Conservation (phyloP, 2,329 filamentous ascomycete species). For the Xylaria sp. region DNA sequence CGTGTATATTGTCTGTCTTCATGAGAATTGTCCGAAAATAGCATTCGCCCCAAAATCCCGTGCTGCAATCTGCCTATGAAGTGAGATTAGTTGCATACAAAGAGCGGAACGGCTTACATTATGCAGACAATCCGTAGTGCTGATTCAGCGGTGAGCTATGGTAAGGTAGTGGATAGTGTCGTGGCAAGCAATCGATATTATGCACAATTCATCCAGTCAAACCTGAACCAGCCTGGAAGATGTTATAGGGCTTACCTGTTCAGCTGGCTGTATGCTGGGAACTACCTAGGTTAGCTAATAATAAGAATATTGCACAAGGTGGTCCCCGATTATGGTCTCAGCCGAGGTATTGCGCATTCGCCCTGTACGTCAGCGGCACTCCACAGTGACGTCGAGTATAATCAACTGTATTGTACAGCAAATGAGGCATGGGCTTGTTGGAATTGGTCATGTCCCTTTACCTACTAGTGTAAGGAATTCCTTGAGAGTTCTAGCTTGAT, state of each 20-base stretch:
- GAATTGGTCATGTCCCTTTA: not conserved
- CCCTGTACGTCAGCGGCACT: slow-evolving; percentile 24
- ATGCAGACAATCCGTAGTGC: slow-evolving; percentile 26
- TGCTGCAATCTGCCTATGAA: not conserved
- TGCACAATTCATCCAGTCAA: slow-evolving; percentile 2
- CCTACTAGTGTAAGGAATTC: not conserved
- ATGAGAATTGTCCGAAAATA: slow-evolving; percentile 20
- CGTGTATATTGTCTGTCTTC: not conserved
- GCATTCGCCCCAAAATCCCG: slow-evolving; percentile 9
- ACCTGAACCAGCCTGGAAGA: slow-evolving; percentile 3
- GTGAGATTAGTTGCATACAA: slow-evolving; percentile 13
- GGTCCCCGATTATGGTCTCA: not conserved
- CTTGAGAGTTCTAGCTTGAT: not conserved
- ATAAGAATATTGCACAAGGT: slow-evolving; percentile 11
- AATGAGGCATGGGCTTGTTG: not conserved
- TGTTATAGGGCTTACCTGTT: slow-evolving; percentile 7
- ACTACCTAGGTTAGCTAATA: slow-evolving; percentile 1
- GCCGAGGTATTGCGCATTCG: slow-evolving; percentile 13
- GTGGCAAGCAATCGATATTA: not conserved
- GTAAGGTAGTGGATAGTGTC: slow-evolving; percentile 1
- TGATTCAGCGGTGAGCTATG: slow-evolving; percentile 25
- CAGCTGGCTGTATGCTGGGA: slow-evolving; percentile 4
- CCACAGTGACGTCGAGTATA: slow-evolving; percentile 25
- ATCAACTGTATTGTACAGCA: not conserved
- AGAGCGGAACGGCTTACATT: slow-evolving; percentile 15